These are phyloP conservation scores for Hymenoscyphus fructigenus DNA, from an alignment of 2,329 filamentous ascomycete species.

Conservation along the genomic window DNA sequence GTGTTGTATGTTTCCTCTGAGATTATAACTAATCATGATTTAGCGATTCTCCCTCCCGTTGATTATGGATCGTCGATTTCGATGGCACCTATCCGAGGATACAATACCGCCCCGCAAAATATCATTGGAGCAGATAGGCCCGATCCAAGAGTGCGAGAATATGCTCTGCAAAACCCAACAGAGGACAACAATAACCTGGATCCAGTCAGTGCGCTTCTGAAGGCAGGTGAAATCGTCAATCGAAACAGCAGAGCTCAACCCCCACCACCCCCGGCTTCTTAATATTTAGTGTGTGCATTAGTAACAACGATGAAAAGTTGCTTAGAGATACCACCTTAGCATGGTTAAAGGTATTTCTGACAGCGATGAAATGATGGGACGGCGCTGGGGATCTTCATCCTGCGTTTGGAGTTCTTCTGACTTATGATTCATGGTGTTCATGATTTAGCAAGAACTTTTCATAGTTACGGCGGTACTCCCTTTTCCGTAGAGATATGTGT, in stretches of 20 bases:
- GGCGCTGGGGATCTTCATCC: background rate
- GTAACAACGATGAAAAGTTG: background rate
- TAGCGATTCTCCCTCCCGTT: slow-evolving; percentile 3
- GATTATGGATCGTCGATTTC: slow-evolving; percentile 19
- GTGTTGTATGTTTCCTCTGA: slow-evolving; percentile 7
- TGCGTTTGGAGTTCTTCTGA: background rate
- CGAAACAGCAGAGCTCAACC: slow-evolving; percentile 34
- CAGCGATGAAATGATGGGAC: background rate
- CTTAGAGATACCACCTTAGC: background rate
- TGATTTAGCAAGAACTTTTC: too few relatives aligned
- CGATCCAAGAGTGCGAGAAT: slow-evolving; percentile 23
- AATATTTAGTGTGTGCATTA: slow-evolving; percentile 1
- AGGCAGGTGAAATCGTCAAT: slow-evolving; percentile 59
- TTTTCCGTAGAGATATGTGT: background rate
- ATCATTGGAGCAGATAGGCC: slow-evolving; percentile 16
- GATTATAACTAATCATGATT: background rate
- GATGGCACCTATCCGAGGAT: slow-evolving; percentile 31
- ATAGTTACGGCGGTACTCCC: background rate
- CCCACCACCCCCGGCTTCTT: slow-evolving; percentile 6
- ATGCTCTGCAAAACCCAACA: slow-evolving; percentile 24
- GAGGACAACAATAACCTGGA: slow-evolving; percentile 45
- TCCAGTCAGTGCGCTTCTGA: slow-evolving; percentile 58
- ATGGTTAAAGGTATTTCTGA: background rate
- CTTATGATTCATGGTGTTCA: background rate
- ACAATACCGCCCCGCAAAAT: slow-evolving; percentile 16